Percentiles rank a stretch among this genome's conserved stretches.
phyloP scores from a whole-genome alignment of 805 yeast genomes.

The Spathaspora gorwiae region DNA sequence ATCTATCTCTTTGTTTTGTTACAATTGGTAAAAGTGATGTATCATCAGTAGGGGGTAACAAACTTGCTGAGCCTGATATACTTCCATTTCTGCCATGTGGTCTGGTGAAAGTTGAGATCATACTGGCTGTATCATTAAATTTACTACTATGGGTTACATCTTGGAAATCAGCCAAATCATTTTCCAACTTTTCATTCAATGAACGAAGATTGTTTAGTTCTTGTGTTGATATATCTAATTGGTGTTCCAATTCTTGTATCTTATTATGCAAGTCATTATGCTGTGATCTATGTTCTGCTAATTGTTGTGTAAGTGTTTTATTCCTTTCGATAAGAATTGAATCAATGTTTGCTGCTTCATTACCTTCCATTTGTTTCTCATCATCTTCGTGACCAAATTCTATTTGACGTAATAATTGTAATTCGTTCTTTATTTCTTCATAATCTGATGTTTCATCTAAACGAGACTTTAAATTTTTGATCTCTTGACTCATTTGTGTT shows the following conservation, averaged over 20 bases:
- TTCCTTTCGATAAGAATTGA: conserved; percentile 65
- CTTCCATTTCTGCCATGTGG: conserved; percentile 28
- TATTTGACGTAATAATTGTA: conserved; percentile 65
- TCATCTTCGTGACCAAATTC: conserved; percentile 58
- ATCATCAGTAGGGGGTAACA: conserved; percentile 8
- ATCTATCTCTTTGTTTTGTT: conserved; percentile 92
- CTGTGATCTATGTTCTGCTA: conserved; percentile 61
- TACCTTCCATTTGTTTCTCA: conserved; percentile 14
- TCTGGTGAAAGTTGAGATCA: conserved; percentile 52
- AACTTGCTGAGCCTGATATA: conserved; percentile 16
- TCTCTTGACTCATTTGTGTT: conserved; percentile 45
- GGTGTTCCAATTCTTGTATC: conserved; percentile 35
- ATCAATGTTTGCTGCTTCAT: conserved; percentile 39
- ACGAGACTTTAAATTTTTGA: conserved; percentile 45
- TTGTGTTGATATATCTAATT: conserved; percentile 26
- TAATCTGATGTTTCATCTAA: conserved; percentile 60
- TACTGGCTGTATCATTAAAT: conserved; percentile 58
- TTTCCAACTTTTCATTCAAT: conserved; percentile 63
- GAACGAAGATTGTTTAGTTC: conserved; percentile 41
- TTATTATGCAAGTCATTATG: conserved; percentile 43
- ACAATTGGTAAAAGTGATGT: conserved; percentile 72
- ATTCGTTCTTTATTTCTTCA: conserved; percentile 74
- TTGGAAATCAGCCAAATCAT: conserved; percentile 62
- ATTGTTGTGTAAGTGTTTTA: conserved; percentile 64
- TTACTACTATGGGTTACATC: conserved; percentile 31